A percentile compares a stretch with the other conserved stretches of the same genome.
Evolutionary conservation across 2,329 filamentous ascomycete genomes (phyloP).

Genomic region (Cercospora berteroae): DNA sequence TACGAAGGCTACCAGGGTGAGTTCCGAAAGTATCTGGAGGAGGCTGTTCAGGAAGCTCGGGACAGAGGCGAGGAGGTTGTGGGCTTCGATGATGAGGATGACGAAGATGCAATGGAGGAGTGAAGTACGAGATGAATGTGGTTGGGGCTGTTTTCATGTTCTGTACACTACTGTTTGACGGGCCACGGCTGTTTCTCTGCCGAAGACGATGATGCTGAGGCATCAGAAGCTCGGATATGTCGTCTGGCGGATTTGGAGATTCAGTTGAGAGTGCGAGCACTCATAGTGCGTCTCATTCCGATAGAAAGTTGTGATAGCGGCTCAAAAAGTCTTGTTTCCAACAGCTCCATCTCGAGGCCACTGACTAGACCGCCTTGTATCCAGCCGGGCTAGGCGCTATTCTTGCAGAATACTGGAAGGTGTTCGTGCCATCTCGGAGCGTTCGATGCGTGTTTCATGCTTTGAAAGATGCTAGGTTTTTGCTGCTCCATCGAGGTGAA

Average conservation of each 20-base stretch:
- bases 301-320: not conserved
- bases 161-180: not conserved
- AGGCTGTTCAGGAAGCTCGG: slow-evolving; percentile 6
- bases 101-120: not conserved
- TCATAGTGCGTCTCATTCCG: not conserved
- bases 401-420: not conserved
- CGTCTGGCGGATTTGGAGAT: not conserved
- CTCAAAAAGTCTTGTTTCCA: not conserved
- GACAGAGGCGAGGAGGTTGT: slow-evolving; percentile 3
- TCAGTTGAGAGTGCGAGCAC: not conserved
- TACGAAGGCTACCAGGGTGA: slow-evolving; percentile 27
- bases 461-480: not conserved
- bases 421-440: not conserved
- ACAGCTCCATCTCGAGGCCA: not conserved
- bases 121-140: not conserved
- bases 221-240: not conserved
- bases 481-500: not conserved
- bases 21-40: not conserved
- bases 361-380: not conserved
- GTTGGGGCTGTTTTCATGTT: not conserved
- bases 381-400: not conserved
- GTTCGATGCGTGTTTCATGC: not conserved
- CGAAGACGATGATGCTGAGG: not conserved
- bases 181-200: not conserved
- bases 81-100: slow-evolving; percentile 2